Conservation (phyloP, 2,329 filamentous ascomycete species). For the Xylariomycetidae sp. region DNA sequence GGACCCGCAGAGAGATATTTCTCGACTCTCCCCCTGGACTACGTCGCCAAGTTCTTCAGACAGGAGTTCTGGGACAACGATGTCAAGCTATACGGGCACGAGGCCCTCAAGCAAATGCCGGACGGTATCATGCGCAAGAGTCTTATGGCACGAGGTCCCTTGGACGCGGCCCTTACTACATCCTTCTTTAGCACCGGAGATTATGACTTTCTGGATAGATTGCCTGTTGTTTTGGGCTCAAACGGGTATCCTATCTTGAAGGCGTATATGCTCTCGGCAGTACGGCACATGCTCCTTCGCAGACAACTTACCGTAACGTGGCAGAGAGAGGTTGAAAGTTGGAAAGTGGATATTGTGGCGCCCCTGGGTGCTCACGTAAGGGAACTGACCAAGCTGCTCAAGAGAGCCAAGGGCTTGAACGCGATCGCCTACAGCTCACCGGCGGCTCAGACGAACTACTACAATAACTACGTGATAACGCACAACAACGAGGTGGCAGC, state of each 20-base stretch:
- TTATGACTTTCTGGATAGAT: too few relatives aligned
- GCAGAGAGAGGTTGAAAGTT: not conserved
- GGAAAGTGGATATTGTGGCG: not conserved
- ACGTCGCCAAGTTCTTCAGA: constrained; percentile 18
- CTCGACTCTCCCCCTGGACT: constrained; percentile 12
- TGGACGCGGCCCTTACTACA: too few relatives aligned
- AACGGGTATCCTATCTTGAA: too few relatives aligned
- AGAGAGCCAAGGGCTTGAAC: not conserved
- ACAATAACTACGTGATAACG: not conserved
- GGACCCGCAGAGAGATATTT: constrained; percentile 7
- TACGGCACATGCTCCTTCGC: too few relatives aligned
- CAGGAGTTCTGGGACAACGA: constrained; percentile 21
- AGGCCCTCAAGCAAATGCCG: constrained; percentile 11
- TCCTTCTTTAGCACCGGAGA: too few relatives aligned
- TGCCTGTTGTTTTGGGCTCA: too few relatives aligned
- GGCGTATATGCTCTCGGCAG: too few relatives aligned
- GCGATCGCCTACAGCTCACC: not conserved
- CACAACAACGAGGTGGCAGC: too few relatives aligned
- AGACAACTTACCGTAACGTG: too few relatives aligned
- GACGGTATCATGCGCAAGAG: too few relatives aligned
- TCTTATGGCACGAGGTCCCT: too few relatives aligned
- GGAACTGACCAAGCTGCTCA: not conserved
- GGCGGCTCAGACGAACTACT: not conserved
- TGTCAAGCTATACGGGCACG: constrained; percentile 11
- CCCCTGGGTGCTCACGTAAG: not conserved